Evolutionary conservation across 805 yeast species (phyloP), one percentile per base, ranked within the genome.

Genomic region (Hanseniaspora meyeri): DNA sequence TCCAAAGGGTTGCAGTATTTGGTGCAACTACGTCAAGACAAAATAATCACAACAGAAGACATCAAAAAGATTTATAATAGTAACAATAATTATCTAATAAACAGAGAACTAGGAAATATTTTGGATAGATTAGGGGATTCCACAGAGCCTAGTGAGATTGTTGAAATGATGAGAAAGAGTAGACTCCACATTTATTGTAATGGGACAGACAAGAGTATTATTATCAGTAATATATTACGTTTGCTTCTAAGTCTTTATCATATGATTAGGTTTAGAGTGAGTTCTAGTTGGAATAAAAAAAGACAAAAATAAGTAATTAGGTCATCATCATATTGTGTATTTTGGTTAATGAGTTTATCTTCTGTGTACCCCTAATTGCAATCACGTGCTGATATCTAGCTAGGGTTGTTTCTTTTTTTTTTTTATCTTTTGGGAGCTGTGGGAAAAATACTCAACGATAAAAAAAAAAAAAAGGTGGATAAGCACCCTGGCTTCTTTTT

Each of bases 1-100:
- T 27, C 16, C 6, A 51, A 45, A 47, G 59, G 59, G 2, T 14
- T 42, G 11, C 52, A 50, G 17, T 57, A 57, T 42, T 24, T 57
- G 12, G 38, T 43, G 9, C 52, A 51, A 20, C 20, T 57, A 17
- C 40, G 9, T 19, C 27, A 38, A 31, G 55, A 56, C 34, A 46
- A 40, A 16, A 19, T 45, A 9, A 38, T 56, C 3, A 39, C 47
- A 16, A 12, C 31, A 7, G 58, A 49, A 31, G 58, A 56, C n/a
- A 56, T 56, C 29, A 52, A 43, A 31, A 9, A 24, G 16, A 8
- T 24, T 7, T 52, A 52, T 39, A 46, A 46, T 19, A 36, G 31
- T 19, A 37, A 36, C 20, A 40, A 40, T 16, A 51, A 51, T 43
- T 19, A 29, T 27, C 31, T 45, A 19, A 46, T 52, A 14, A 24